Evolutionary conservation across 306 rosid species (phyloP), one percentile per base, ranked within the genome.

Genomic region (Crataegus laevigata): DNA sequence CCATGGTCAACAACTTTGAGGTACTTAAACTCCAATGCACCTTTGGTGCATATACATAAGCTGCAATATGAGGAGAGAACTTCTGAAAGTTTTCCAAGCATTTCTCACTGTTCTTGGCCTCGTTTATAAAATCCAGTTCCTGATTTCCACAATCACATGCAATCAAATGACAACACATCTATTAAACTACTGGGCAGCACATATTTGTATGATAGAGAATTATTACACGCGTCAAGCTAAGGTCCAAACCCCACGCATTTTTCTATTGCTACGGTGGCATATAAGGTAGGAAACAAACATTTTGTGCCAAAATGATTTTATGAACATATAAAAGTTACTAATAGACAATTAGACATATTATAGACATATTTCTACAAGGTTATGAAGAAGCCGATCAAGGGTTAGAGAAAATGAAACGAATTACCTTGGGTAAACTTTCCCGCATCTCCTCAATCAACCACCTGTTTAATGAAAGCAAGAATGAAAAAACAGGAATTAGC

Each of bases 1-100:
- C 98, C 98, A 94, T 94, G 43, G 97, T 94, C 74, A 94, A 87
- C 78, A 94, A 83, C 87, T 90, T 94, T 69, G 96, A 85, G 78
- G 97, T 86, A 72, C 97, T 91, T 58, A 94, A 77, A 71, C 70
- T 86, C 98, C 97, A 94, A 84, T 84, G 79, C 52, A 94, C 97
- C 82, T 81, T 89, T 18, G 97, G 98, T 38, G 93, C 96, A 86
- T 94, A 91, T 71, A 94, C 82, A 80, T 82, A 90, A 71, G 82
- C 84, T 28, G 97, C 96, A 80, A 94, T 80, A 82, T 90, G 93
- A 82, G 98, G 98, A 83, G 98, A 94, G 77, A 85, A 73, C 85
- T 81, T 94, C 60, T 69, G 91, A 77, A 94, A 94, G 86, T 94
- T 94, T 58, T 82, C 85, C 93, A 91, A 75, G 84, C 98, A 94